A percentile compares a stretch with the other conserved stretches of the same genome.
These are phyloP conservation scores for Dryadomyces quercus-mongolicae DNA, from an alignment of 2,329 filamentous ascomycete genomes.

Conservation along the genomic window DNA sequence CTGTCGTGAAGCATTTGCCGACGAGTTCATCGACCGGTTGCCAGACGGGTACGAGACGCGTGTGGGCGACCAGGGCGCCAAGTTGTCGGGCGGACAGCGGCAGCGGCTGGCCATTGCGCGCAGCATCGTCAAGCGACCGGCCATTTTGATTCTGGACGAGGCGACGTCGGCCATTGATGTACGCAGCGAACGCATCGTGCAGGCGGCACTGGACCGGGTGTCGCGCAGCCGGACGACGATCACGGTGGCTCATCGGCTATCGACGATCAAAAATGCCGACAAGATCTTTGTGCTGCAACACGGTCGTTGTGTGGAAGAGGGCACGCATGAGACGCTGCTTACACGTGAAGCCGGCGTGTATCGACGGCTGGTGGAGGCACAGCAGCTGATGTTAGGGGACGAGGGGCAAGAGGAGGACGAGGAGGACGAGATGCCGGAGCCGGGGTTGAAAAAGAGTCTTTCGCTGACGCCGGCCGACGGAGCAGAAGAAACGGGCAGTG, in stretches of 20 bases:
- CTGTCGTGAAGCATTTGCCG: conserved; percentile 43
- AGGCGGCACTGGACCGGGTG: conserved; percentile 42
- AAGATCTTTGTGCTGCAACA: conserved; percentile 65
- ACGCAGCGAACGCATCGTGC: conserved; percentile 53
- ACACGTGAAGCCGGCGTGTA: conserved; percentile 51
- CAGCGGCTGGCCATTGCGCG: conserved; percentile 64
- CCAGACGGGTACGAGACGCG: conserved; percentile 15
- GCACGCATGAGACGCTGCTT: conserved; percentile 63
- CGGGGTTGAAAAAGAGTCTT: too few relatives aligned
- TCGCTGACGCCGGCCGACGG: too few relatives aligned
- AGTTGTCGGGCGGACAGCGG: conserved; percentile 60
- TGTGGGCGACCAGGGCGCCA: conserved; percentile 17
- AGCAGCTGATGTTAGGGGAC: conserved; percentile 39
- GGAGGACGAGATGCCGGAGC: background rate
- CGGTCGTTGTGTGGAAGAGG: conserved; percentile 60
- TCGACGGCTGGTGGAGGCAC: conserved; percentile 52
- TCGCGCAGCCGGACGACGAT: conserved; percentile 74
- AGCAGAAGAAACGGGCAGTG: too few relatives aligned
- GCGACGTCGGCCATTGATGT: conserved; percentile 55
- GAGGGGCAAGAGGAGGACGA: background rate
- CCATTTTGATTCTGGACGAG: conserved; percentile 60
- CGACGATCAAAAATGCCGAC: conserved; percentile 66
- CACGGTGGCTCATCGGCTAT: conserved; percentile 42
- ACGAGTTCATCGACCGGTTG: conserved; percentile 39
- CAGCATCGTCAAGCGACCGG: conserved; percentile 53